Evolutionary conservation across 352 stramenopile genomes (phyloP).

Genomic region (Saprolegnia parasitica): DNA sequence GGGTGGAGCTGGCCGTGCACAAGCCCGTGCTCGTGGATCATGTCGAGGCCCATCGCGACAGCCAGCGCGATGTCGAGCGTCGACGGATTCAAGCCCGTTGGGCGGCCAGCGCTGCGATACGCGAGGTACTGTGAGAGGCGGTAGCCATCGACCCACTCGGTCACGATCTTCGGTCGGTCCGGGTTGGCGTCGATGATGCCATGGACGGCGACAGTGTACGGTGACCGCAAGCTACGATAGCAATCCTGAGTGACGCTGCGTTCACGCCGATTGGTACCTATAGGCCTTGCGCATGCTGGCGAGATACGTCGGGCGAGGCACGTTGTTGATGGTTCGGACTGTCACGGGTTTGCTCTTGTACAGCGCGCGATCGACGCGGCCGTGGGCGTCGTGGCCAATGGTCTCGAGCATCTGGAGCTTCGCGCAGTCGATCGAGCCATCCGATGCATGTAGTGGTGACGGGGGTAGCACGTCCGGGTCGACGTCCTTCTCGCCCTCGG

Average conservation of each 20-base stretch:
- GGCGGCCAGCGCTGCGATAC: background rate
- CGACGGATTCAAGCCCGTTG: conserved; percentile 2
- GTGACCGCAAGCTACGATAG: background rate
- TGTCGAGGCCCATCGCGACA: conserved; percentile 28
- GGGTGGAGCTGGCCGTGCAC: background rate
- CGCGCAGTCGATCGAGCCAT: background rate
- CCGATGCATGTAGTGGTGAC: background rate
- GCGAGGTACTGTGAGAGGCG: background rate
- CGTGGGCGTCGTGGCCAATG: background rate
- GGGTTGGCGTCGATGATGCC: background rate
- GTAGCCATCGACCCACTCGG: background rate
- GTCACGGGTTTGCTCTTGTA: background rate
- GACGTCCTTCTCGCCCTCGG: background rate
- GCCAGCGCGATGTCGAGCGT: conserved; percentile 29
- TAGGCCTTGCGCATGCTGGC: background rate
- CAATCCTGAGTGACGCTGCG: background rate
- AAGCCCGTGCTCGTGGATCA: background rate
- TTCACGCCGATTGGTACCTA: background rate
- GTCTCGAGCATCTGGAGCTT: background rate
- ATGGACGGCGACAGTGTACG: background rate
- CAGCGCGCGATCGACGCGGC: background rate
- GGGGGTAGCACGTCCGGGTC: background rate
- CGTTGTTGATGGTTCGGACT: background rate
- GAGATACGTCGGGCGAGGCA: background rate
- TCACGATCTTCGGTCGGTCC: background rate